Base-by-base conservation (phyloP, 768 basidiomycete genomes). In the Russula earlei region DNA sequence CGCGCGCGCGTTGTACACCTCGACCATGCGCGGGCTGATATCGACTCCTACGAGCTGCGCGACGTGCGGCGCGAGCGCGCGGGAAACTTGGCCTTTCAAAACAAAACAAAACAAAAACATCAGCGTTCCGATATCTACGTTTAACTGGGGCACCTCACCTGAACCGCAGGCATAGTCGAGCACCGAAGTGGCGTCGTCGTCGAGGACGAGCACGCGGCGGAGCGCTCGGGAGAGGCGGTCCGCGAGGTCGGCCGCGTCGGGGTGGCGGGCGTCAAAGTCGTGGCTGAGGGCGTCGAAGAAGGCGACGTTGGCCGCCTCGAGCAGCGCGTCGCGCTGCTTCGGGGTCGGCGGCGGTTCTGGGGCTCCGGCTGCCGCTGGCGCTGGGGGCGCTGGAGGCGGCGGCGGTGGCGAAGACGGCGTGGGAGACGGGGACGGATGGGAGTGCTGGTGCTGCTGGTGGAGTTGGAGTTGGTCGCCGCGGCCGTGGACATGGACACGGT, bases 11-110 rank as follows among this genome's bases (percentile, higher is more conserved):
- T 87, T 87, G 72, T 79, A 91, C 15, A 72, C 68, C 52, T 87
- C 81, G 9, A 90, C 83, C 73, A 82, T 78, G 1, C 69, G 77
- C 59, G 82, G 80, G 68, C 82, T 87, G 64, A 89, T 84, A 64
- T 91, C 89, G 15, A 86, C 80, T 10, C 87, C 88, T 15, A 88
- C 68, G 58, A 90, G 77, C 29, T 72, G 72, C 65, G 80, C 84
- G 44, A 77, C 77, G 60, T 84, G 71, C 1, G 80, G 73, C 0
- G 79, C 80, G 22, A 90, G 74, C 41, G 77, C 75, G 59, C 79
- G 75, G 2, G 87, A 83, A 15, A 87, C 67, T 20, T 81, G 67
- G 15, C 88, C 88, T 89, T 20, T 4, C 17, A 17, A 34, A 25
- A 3, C 10, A 31, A 42, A 22, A 3, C 0, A 19, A 19, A 34